Conservation (phyloP, 768 basidiomycete genomes). For the Steccherinum ochraceum region DNA sequence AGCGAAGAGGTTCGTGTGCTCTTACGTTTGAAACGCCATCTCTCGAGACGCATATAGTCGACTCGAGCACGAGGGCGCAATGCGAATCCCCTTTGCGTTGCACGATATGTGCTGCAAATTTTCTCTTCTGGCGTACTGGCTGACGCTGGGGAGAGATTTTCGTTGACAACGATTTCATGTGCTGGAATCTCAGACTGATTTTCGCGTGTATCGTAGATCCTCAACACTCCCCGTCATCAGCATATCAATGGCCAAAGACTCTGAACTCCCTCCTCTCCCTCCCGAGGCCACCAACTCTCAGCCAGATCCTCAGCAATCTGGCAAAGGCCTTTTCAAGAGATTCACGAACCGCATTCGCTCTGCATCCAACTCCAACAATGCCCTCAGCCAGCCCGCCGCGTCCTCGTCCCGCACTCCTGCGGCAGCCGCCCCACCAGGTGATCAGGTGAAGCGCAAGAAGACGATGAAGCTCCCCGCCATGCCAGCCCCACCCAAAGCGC, state of each 20-base stretch:
- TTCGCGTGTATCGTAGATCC: neutral
- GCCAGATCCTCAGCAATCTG: neutral
- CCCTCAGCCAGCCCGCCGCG: neutral
- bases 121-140: no score
- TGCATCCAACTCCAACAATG: neutral
- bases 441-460: neutral
- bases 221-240: neutral
- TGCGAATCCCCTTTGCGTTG: no score
- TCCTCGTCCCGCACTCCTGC: neutral
- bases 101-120: no score
- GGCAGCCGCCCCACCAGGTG: neutral
- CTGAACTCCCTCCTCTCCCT: neutral
- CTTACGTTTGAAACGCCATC: no score
- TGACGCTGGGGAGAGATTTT: no score
- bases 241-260: neutral
- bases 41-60: no score
- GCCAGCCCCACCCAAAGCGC: constrained; percentile 1
- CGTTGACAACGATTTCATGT: neutral
- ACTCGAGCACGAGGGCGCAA: no score
- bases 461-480: neutral
- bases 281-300: neutral
- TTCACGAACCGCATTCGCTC: constrained; percentile 9
- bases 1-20: no score
- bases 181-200: neutral
- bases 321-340: constrained; percentile 10